These are phyloP conservation scores for Tetracladium marchalianum DNA, from an alignment of 495 filamentous ascomycete species.

Conservation along the genomic window DNA sequence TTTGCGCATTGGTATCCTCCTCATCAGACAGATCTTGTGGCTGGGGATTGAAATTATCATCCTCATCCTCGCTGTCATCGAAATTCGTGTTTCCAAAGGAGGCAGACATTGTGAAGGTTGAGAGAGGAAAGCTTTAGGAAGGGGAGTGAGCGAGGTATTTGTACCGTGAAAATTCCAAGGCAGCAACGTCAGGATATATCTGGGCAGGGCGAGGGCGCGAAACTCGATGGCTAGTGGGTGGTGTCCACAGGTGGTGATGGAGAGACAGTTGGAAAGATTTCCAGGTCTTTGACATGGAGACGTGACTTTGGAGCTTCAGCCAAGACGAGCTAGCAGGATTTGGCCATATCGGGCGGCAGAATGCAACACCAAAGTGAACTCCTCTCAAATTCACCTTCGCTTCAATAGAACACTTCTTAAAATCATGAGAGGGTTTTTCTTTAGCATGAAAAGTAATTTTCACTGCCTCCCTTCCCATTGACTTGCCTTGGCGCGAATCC, in stretches of 20 bases:
- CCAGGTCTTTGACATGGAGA: background rate
- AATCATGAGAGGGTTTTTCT: too few species aligned
- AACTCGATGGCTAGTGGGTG: too few species aligned
- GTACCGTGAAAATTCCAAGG: background rate
- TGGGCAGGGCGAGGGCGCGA: too few species aligned
- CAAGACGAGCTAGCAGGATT: too few species aligned
- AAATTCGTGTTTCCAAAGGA: constrained; percentile 41
- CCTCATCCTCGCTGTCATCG: constrained; percentile 63
- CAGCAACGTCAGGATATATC: background rate
- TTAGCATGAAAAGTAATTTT: too few species aligned
- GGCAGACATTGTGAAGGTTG: constrained; percentile 32
- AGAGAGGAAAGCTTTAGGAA: background rate
- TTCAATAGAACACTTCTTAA: too few species aligned
- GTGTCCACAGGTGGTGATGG: background rate
- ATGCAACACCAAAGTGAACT: too few species aligned
- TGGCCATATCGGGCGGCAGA: too few species aligned
- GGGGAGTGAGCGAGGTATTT: background rate
- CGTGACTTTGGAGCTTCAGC: too few species aligned
- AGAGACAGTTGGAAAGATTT: background rate
- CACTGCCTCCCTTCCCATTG: too few species aligned
- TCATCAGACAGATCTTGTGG: constrained; percentile 59
- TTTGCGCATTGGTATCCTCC: constrained; percentile 35
- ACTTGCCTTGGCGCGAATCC: too few species aligned
- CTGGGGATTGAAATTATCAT: constrained; percentile 73
- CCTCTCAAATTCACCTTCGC: too few species aligned